phyloP scores from a whole-genome alignment of 306 rosid species.

The Geum urbanum region DNA sequence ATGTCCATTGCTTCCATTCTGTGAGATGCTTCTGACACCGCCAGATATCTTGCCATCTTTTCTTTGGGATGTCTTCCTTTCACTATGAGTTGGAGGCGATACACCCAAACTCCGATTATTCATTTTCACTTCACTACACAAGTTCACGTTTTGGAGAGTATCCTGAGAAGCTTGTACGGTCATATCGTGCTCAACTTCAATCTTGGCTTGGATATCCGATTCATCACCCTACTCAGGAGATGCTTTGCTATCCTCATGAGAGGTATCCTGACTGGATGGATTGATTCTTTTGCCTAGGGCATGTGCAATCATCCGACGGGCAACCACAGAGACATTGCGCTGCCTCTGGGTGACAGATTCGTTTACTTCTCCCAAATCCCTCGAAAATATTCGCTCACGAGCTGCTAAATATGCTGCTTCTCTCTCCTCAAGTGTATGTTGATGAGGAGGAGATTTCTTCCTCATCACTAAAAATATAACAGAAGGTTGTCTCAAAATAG shows the following conservation, averaged over 20 bases:
- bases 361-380: slow-evolving; percentile 44
- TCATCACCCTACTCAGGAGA: slow-evolving; percentile 32
- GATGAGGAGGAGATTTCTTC: slow-evolving; percentile 37
- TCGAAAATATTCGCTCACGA: slow-evolving; percentile 81
- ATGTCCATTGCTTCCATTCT: slow-evolving; percentile 41
- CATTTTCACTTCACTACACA: slow-evolving; percentile 26
- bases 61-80: slow-evolving; percentile 34
- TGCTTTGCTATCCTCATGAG: slow-evolving; percentile 26
- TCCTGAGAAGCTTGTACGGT: slow-evolving; percentile 31
- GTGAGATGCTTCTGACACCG: slow-evolving; percentile 20
- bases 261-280: slow-evolving; percentile 34
- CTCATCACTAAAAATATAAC: slow-evolving; percentile 37
- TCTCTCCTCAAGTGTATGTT: slow-evolving; percentile 72
- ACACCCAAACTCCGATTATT: slow-evolving; percentile 20
- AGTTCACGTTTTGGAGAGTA: slow-evolving; percentile 26
- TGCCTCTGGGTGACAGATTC: slow-evolving; percentile 62
- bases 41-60: slow-evolving; percentile 30
- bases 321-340: slow-evolving; percentile 72
- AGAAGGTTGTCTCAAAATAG: slow-evolving; percentile 10
- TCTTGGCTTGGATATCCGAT: slow-evolving; percentile 33
- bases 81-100: slow-evolving; percentile 24
- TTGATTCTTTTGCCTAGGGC: slow-evolving; percentile 83
- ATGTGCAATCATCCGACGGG: slow-evolving; percentile 96
- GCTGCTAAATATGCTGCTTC: slow-evolving; percentile 82
- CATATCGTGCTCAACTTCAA: slow-evolving; percentile 24